A percentile compares a stretch with the other conserved stretches of the same genome.
Conservation (phyloP, 306 rosid genomes). For the Hippophae gyantsensis region DNA sequence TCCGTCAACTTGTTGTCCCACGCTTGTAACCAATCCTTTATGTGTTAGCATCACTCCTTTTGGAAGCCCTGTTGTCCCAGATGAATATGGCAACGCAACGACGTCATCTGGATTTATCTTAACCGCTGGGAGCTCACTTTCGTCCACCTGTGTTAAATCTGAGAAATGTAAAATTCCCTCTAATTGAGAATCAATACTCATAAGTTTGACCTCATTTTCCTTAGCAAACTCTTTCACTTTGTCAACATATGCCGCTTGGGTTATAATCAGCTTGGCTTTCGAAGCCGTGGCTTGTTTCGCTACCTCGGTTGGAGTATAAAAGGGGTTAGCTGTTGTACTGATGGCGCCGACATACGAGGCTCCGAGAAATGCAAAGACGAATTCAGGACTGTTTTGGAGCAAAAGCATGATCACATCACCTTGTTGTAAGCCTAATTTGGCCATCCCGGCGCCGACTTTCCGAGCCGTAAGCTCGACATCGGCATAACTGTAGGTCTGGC, state of each 20-base stretch:
- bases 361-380: slow-evolving; percentile 54
- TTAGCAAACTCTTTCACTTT: slow-evolving; percentile 34
- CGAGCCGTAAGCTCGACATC: slow-evolving; percentile 40
- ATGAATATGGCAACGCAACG: slow-evolving; percentile 72
- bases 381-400: slow-evolving; percentile 67
- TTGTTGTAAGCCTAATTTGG: slow-evolving; percentile 39
- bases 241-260: slow-evolving; percentile 30
- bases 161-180: slow-evolving; percentile 24
- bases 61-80: slow-evolving; percentile 66
- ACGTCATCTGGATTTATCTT: slow-evolving; percentile 53
- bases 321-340: slow-evolving; percentile 56
- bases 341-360: slow-evolving; percentile 53
- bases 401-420: slow-evolving; percentile 62
- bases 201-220: slow-evolving; percentile 13
- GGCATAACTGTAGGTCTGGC: slow-evolving; percentile 35
- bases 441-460: slow-evolving; percentile 50
- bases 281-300: slow-evolving; percentile 47
- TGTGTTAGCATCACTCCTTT: slow-evolving; percentile 84
- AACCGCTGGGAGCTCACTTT: slow-evolving; percentile 36
- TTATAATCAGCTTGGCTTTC: slow-evolving; percentile 36
- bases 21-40: slow-evolving; percentile 46
- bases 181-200: slow-evolving; percentile 24
- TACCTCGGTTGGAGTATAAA: slow-evolving; percentile 48
- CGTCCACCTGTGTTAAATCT: slow-evolving; percentile 29
- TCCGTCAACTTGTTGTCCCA: slow-evolving; percentile 67